These are phyloP conservation scores for Pythium rhizo-oryzae DNA, from an alignment of 352 stramenopile genomes.

Conservation along the genomic window DNA sequence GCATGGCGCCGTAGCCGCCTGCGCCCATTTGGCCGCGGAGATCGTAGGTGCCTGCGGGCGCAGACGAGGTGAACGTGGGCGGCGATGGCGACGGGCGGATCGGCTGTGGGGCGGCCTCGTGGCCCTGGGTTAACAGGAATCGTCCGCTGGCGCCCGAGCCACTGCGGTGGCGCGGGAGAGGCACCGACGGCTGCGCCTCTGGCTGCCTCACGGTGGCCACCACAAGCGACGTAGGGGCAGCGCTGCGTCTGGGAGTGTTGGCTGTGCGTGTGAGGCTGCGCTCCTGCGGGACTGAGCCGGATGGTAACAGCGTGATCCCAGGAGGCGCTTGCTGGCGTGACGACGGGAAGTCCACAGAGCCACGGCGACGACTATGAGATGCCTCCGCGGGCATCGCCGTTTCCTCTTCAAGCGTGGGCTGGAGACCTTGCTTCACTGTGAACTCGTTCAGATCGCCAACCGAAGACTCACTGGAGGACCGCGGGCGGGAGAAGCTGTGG, in stretches of 20 bases:
- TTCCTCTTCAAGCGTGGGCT: slow-evolving; percentile 3
- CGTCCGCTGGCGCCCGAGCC: background rate
- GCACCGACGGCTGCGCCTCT: background rate
- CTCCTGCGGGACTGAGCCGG: background rate
- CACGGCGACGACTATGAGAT: background rate
- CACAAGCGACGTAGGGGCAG: background rate
- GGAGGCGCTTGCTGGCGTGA: background rate
- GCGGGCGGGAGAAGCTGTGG: background rate
- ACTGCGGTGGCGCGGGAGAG: background rate
- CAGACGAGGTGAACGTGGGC: slow-evolving; percentile 4
- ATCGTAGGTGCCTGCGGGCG: slow-evolving; percentile 12
- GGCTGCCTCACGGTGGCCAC: slow-evolving; percentile 5
- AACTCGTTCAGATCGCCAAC: background rate
- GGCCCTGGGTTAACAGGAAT: background rate
- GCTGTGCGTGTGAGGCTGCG: background rate
- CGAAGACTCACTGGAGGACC: slow-evolving; percentile 18
- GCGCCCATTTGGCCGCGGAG: slow-evolving; percentile 7
- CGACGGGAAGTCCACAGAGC: background rate
- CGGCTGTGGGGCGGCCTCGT: background rate
- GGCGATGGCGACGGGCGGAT: slow-evolving; percentile 7
- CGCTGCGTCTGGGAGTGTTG: background rate
- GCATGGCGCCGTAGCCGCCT: background rate
- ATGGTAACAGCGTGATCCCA: slow-evolving; percentile 13
- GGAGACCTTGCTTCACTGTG: background rate
- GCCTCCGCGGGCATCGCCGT: background rate